Evolutionary conservation across 345 rosid genomes (phyloP).

Genomic region (Lepidium sativum): DNA sequence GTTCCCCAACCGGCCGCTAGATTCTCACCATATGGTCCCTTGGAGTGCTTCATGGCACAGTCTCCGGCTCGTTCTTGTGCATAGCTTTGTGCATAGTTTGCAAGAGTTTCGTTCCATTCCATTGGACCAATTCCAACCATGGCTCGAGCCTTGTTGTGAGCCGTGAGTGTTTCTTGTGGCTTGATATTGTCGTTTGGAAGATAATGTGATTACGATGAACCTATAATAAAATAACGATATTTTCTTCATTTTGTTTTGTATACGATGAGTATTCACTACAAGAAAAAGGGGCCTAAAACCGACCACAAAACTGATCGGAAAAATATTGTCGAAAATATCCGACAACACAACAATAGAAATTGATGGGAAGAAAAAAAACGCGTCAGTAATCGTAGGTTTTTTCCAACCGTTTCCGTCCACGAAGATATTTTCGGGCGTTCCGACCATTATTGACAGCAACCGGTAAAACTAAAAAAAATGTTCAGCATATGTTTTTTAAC

Average conservation of each 20-base stretch:
- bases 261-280: no score
- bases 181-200: slow-evolving; percentile 26
- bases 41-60: slow-evolving; percentile 39
- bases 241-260: not conserved
- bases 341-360: no score
- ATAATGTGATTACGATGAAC: not conserved
- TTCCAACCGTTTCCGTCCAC: no score
- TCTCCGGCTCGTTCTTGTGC: slow-evolving; percentile 20
- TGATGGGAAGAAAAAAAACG: no score
- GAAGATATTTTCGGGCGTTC: no score
- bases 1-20: slow-evolving; percentile 36
- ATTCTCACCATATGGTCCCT: slow-evolving; percentile 49
- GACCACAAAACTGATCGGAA: no score
- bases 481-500: no score
- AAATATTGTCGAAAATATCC: no score
- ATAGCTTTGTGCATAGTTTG: slow-evolving; percentile 35
- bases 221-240: not conserved
- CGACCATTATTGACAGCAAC: no score
- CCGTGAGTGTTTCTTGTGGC: slow-evolving; percentile 28
- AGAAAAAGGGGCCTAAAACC: no score
- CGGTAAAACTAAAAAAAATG: no score
- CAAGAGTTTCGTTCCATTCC: slow-evolving; percentile 40
- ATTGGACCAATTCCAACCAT: slow-evolving; percentile 34
- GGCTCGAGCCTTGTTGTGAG: slow-evolving; percentile 41
- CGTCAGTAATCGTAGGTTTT: no score